Evolutionary conservation across 768 basidiomycete species (phyloP).

Genomic region (Imleria badia): DNA sequence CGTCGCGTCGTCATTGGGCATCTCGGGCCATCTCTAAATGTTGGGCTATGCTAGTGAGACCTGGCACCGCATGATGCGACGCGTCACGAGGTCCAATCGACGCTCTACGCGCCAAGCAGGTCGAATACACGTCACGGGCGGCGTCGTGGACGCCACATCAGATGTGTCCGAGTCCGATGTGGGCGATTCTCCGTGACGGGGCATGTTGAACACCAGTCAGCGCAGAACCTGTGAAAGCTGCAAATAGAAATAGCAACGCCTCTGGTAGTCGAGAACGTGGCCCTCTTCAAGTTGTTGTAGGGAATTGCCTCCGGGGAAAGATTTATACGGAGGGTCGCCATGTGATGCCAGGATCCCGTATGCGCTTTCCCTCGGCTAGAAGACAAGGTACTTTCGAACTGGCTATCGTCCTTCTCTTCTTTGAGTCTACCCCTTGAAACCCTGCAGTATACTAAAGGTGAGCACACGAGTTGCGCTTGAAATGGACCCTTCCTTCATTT

Average conservation of each 20-base stretch:
- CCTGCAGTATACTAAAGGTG: neutral
- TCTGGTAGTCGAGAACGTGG: neutral
- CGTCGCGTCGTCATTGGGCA: neutral
- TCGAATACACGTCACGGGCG: neutral
- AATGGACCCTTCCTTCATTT: neutral
- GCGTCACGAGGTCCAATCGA: neutral
- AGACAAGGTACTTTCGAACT: neutral
- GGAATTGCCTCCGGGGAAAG: neutral
- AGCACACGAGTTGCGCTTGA: neutral
- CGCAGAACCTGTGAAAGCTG: neutral
- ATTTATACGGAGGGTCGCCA: neutral
- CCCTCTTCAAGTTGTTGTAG: neutral
- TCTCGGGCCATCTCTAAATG: neutral
- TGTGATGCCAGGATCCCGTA: neutral
- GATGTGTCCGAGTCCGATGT: neutral
- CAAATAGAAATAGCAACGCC: neutral
- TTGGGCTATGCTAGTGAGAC: neutral
- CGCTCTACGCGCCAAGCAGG: neutral
- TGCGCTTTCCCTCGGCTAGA: neutral
- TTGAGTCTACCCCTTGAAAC: neutral
- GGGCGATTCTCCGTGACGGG: neutral
- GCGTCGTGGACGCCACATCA: neutral
- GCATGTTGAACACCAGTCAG: neutral
- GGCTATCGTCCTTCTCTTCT: neutral
- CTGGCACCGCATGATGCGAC: neutral